Evolutionary conservation across 2,329 filamentous ascomycete species (phyloP).

Genomic region (Rosellinia necatrix): DNA sequence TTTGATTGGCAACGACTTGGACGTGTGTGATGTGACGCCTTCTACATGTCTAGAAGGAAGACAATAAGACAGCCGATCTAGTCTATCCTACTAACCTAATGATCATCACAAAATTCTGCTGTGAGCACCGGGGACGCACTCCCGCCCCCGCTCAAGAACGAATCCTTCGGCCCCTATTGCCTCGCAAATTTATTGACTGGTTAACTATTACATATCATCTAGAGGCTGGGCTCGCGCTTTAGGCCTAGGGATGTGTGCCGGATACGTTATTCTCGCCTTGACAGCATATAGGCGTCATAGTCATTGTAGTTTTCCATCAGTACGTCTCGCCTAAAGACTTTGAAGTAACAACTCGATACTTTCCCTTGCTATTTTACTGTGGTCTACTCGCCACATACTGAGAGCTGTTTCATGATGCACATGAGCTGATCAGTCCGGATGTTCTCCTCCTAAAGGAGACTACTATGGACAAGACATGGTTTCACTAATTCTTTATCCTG

Average conservation of each 20-base stretch:
- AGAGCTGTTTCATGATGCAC: constrained; percentile 3
- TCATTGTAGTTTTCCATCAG: neutral
- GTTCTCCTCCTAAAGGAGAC: constrained; percentile 8
- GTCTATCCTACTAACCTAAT: no score
- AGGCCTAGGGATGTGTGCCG: neutral
- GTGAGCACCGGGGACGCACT: no score
- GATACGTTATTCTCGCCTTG: constrained; percentile 10
- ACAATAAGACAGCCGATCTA: no score
- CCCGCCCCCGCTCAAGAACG: no score
- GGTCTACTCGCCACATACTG: constrained; percentile 1
- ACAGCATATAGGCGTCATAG: neutral
- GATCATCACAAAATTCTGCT: no score
- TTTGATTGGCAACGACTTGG: no score
- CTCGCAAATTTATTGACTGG: constrained; percentile 2
- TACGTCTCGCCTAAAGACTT: neutral
- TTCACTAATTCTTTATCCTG: constrained; percentile 24
- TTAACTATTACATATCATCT: constrained; percentile 6
- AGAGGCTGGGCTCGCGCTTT: neutral
- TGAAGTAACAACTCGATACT: neutral
- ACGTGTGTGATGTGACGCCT: no score
- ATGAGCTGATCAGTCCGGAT: constrained; percentile 12
- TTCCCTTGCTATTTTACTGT: neutral
- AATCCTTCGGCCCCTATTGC: neutral
- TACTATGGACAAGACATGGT: constrained; percentile 9
- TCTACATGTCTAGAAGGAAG: no score